Percentiles rank a stretch among this genome's conserved stretches.
These are phyloP conservation scores for Oryza australiensis DNA, from an alignment of 176 grass and related monocot species.

Conservation along the genomic window DNA sequence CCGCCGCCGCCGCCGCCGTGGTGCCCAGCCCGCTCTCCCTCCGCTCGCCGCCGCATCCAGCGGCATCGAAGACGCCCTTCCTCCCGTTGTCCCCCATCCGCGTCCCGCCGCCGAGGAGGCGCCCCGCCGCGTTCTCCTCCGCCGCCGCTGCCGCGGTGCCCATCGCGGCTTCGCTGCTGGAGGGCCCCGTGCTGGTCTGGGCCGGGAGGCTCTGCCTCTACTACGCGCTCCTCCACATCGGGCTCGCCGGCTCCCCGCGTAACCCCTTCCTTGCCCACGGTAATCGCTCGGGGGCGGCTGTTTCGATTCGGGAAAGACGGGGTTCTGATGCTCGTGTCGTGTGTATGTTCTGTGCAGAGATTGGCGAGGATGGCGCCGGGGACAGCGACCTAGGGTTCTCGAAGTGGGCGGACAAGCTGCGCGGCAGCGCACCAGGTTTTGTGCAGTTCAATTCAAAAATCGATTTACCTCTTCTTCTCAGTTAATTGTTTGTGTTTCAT, in stretches of 20 bases:
- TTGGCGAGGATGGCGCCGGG: slow-evolving; percentile 50
- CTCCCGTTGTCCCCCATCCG: slow-evolving; percentile 42
- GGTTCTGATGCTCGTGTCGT: neutral
- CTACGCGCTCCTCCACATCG: slow-evolving; percentile 80
- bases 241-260: slow-evolving; percentile 70
- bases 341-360: slow-evolving; percentile 5
- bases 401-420: slow-evolving; percentile 60
- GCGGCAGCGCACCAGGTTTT: slow-evolving; percentile 64
- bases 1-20: slow-evolving; percentile 24
- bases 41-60: slow-evolving; percentile 1
- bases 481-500: neutral
- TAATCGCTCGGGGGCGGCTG: neutral
- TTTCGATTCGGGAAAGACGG: neutral
- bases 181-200: slow-evolving; percentile 83
- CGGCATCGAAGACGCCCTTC: slow-evolving; percentile 46
- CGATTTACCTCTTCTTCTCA: neutral
- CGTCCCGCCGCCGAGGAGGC: slow-evolving; percentile 26
- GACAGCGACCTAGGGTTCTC: slow-evolving; percentile 79
- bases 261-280: slow-evolving; percentile 84
- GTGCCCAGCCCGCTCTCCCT: slow-evolving; percentile 45
- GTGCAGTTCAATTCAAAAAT: slow-evolving; percentile 24
- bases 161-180: slow-evolving; percentile 72
- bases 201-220: slow-evolving; percentile 78
- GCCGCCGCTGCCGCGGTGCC: slow-evolving; percentile 22
- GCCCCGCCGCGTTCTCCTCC: slow-evolving; percentile 24